phyloP scores from a whole-genome alignment of 257 asterid species.

The Lycium ferocissimum region DNA sequence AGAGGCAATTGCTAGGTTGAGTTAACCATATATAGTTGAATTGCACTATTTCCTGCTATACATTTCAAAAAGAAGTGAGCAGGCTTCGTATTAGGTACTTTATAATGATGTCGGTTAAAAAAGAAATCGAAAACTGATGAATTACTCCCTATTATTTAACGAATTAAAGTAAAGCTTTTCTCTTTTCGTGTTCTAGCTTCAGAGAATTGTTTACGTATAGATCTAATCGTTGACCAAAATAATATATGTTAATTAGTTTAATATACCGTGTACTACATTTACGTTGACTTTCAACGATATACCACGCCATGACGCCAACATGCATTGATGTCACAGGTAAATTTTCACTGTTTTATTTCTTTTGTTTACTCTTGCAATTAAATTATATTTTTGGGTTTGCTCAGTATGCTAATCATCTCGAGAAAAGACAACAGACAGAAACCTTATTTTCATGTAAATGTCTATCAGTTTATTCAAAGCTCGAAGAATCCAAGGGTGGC shows the following conservation, averaged over 20 bases:
- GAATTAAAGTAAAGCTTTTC: neutral
- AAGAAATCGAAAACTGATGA: neutral
- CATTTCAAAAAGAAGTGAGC: no score
- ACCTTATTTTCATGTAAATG: slow-evolving; percentile 12
- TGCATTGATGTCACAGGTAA: slow-evolving; percentile 2
- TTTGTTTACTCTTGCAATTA: neutral
- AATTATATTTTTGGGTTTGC: neutral
- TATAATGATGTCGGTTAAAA: neutral
- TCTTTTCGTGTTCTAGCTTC: neutral
- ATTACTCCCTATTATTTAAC: neutral
- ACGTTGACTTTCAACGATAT: neutral
- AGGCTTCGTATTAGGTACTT: no score
- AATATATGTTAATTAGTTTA: neutral
- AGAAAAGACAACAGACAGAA: neutral
- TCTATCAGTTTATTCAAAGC: neutral
- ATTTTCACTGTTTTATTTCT: neutral
- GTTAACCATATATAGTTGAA: no score
- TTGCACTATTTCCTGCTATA: no score
- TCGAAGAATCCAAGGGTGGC: neutral
- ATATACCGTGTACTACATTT: neutral
- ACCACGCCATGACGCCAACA: neutral
- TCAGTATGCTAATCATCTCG: neutral
- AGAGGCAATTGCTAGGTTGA: neutral
- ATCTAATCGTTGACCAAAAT: neutral
- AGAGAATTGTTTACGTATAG: neutral